These are phyloP conservation scores for Amaranthus cruentus DNA, from an alignment of 148 eudicot genomes.

Conservation along the genomic window DNA sequence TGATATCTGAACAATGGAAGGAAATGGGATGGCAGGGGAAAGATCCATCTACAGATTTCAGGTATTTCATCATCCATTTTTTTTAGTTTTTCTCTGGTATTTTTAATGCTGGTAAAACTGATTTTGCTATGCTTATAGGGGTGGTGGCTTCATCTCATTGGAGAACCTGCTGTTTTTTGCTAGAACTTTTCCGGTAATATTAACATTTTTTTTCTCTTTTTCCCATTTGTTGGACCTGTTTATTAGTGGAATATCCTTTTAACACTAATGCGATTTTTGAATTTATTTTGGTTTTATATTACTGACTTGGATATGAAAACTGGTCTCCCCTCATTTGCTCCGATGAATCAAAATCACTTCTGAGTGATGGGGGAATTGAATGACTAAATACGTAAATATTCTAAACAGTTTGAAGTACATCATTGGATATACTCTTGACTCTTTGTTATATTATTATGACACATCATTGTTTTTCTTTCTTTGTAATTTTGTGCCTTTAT, in stretches of 20 bases:
- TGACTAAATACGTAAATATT: neutral
- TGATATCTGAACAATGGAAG: slow-evolving; percentile 96
- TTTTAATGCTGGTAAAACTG: slow-evolving; percentile 12
- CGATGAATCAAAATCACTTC: neutral
- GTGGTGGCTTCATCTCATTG: slow-evolving; percentile 93
- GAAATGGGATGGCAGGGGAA: slow-evolving; percentile 99
- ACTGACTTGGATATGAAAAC: neutral
- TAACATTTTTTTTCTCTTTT: slow-evolving; percentile 1
- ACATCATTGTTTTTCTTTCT: neutral
- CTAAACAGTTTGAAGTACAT: too few relatives aligned
- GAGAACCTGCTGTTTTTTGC: slow-evolving; percentile 87
- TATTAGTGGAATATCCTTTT: neutral
- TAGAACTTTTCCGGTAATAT: slow-evolving; percentile 71
- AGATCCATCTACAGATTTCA: slow-evolving; percentile 98
- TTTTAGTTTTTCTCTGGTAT: slow-evolving; percentile 4
- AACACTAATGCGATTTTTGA: neutral
- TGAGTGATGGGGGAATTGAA: neutral
- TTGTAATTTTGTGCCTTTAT: neutral
- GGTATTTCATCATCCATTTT: slow-evolving; percentile 34
- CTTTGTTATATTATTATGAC: neutral
- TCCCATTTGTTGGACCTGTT: neutral
- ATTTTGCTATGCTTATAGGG: slow-evolving; percentile 43
- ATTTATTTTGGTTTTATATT: neutral
- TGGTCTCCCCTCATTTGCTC: neutral
- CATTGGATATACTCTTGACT: neutral